These are phyloP conservation scores for Salix dunnii DNA, from an alignment of 345 rosid species.

Conservation along the genomic window DNA sequence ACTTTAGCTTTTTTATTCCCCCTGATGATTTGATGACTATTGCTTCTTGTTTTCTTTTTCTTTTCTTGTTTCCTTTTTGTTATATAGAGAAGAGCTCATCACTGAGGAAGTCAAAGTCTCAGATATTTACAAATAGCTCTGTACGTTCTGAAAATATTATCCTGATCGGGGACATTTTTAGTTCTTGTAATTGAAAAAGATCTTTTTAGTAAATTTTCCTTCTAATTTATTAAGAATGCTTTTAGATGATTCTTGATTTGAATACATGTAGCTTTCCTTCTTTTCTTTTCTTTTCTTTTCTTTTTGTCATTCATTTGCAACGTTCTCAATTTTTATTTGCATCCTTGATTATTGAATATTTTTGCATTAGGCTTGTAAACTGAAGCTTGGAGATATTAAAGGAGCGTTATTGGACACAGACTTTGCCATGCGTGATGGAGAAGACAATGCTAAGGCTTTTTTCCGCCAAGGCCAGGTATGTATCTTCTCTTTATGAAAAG, in stretches of 20 bases:
- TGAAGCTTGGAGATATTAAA: conserved; percentile 73
- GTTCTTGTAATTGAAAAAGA: not conserved
- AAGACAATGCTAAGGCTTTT: conserved; percentile 76
- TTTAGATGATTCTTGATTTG: not conserved
- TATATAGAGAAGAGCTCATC: conserved; percentile 60
- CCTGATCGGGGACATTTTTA: not conserved
- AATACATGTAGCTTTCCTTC: not conserved
- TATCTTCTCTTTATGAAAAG: not conserved
- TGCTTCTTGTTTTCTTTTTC: not conserved
- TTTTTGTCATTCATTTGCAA: not conserved
- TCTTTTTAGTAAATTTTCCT: not conserved
- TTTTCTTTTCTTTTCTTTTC: too few relatives aligned
- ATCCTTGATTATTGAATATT: not conserved
- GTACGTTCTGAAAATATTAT: conserved; percentile 38
- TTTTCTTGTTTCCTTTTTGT: not conserved
- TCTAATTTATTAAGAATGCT: not conserved
- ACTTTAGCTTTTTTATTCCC: not conserved
- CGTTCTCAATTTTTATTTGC: not conserved
- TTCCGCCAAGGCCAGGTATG: conserved; percentile 93
- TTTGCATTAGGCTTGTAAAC: conserved; percentile 65
- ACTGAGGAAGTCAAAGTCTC: conserved; percentile 77
- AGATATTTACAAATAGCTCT: conserved; percentile 78
- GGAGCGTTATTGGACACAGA: conserved; percentile 83
- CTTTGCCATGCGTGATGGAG: conserved; percentile 81
- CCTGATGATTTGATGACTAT: not conserved